Conservation (phyloP, 345 rosid genomes). For the Lumnitzera littorea region DNA sequence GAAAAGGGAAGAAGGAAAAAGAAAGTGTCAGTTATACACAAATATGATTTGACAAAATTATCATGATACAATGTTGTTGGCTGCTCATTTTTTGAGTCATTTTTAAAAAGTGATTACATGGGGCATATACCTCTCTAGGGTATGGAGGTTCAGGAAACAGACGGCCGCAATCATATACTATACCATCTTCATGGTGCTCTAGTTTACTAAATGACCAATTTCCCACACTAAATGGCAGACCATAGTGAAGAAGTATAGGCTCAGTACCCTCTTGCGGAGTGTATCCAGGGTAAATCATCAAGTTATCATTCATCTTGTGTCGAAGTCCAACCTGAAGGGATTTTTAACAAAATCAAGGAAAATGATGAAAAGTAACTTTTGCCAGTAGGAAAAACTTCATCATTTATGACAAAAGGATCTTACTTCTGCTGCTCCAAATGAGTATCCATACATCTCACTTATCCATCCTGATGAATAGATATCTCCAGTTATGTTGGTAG, state of each 20-base stretch:
- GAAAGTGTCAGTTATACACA: no score
- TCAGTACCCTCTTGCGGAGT: conserved; percentile 71
- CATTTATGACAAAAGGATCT: conserved; percentile 6
- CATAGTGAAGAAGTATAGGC: conserved; percentile 92
- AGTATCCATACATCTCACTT: conserved; percentile 99
- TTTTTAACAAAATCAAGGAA: conserved; percentile 11
- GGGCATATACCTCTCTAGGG: conserved; percentile 72
- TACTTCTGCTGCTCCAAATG: conserved; percentile 98
- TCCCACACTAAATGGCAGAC: conserved; percentile 75
- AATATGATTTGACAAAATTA: no score
- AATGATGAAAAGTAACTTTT: background rate
- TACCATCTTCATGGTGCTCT: conserved; percentile 82
- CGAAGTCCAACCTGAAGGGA: conserved; percentile 74
- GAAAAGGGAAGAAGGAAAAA: no score
- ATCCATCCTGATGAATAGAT: conserved; percentile 94
- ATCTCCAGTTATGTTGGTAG: conserved; percentile 95
- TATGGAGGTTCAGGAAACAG: conserved; percentile 97
- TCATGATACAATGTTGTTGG: no score
- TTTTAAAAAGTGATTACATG: no score
- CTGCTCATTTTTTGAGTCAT: no score
- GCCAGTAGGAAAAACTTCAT: background rate
- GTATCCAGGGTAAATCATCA: conserved; percentile 98
- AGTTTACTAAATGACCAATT: conserved; percentile 96
- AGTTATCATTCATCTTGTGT: conserved; percentile 81
- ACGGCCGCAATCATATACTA: conserved; percentile 75